phyloP scores from a whole-genome alignment of 2,329 filamentous ascomycete species.

The Dactylellina leptospora region DNA sequence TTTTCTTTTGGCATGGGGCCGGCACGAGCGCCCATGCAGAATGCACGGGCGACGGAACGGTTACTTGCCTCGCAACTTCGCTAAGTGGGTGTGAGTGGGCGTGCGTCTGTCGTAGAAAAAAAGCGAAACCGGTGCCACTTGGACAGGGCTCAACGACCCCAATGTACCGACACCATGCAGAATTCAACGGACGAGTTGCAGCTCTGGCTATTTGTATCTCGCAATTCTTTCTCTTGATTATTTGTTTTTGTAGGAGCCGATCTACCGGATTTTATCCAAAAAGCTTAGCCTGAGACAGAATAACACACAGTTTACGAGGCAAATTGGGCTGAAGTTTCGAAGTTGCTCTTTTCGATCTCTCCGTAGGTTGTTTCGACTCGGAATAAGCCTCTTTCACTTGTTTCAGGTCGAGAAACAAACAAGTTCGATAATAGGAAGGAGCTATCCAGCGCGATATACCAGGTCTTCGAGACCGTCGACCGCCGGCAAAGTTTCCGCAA shows the following conservation, averaged over 20 bases:
- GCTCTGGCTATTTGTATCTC: conserved; percentile 46
- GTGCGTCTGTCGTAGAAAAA: conserved; percentile 29
- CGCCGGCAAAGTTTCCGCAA: conserved; percentile 26
- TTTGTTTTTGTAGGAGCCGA: conserved; percentile 47
- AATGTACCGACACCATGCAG: conserved; percentile 53
- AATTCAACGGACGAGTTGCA: conserved; percentile 42
- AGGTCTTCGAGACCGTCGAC: conserved; percentile 20
- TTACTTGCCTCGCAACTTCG: conserved; percentile 41
- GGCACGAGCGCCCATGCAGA: conserved; percentile 38
- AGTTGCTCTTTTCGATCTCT: conserved; percentile 18
- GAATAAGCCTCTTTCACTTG: conserved; percentile 22
- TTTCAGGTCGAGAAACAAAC: conserved; percentile 25
- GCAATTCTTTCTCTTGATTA: conserved; percentile 33
- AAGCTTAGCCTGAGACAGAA: conserved; percentile 52
- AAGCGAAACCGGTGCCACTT: conserved; percentile 51
- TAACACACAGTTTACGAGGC: conserved; percentile 41
- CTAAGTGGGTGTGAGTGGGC: conserved; percentile 16
- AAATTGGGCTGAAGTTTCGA: conserved; percentile 17
- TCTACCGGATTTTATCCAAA: conserved; percentile 46
- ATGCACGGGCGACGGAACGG: conserved; percentile 46
- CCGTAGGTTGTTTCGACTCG: conserved; percentile 27
- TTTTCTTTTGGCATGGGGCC: conserved; percentile 54
- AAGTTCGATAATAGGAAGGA: conserved; percentile 31
- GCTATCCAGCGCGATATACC: conserved; percentile 16
- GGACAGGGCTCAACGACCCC: conserved; percentile 49